Base-by-base conservation (phyloP, 768 basidiomycete species). In the Harrya chromipes region DNA sequence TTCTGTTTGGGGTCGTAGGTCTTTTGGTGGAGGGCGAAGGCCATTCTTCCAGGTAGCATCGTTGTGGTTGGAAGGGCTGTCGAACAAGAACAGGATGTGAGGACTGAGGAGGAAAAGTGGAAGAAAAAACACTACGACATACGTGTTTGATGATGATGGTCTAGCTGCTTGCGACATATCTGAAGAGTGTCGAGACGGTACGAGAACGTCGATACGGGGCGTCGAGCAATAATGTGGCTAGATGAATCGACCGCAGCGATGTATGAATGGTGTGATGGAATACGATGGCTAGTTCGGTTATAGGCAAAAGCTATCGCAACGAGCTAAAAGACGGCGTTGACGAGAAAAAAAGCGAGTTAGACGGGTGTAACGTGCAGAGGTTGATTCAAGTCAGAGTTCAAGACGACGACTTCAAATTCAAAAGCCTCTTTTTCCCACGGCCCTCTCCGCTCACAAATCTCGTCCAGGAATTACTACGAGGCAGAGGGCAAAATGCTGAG, bases 1-100 rank as follows among this genome's bases (percentile, higher is more conserved):
- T 73, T 94, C 93, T 26, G 95, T 99, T 68, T 98, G 95, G 7
- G 95, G 95, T 47, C 95, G 84, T 52, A 76, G 60, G 72, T 99
- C 94, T 81, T 90, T 94, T 77, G 84, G 84, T 68, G 92, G 93
- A 49, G 85, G 81, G 39, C 84, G 82, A 56, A 97, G 86, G 55
- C 83, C 79, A 36, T 77, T 63, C 71, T 87, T 91, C 90, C 91
- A 97, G 61, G 69, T 58, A 24, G 66, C 35, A 34, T 70, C 66
- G 38, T 50, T 64, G 55, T 56, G 68, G 47, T 56, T 68, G 43
- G 66, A 54, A 52, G 60, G 45, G 29, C 68, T 68, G 46, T 26
- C 21, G 43, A 54, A 35, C 27, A 37, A 43, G 40, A 14, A 41
- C 44, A 40, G 31, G 13, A 41, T 16, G 33, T 51, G 44, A 55